A percentile compares a stretch with the other conserved stretches of the same genome.
Evolutionary conservation across 2,329 filamentous ascomycete species (phyloP).

Genomic region (Alternaria panax): DNA sequence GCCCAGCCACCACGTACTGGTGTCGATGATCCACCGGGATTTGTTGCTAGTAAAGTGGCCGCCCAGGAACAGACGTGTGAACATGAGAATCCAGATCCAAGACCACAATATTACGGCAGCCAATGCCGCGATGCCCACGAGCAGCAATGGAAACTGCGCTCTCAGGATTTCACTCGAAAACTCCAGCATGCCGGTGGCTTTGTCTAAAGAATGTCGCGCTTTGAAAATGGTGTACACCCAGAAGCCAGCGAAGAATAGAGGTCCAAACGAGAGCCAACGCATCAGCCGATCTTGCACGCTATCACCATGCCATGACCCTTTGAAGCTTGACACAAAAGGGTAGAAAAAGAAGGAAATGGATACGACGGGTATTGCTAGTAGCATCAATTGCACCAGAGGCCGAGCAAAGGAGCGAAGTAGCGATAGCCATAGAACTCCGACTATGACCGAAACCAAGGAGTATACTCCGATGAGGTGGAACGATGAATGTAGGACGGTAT

Average conservation of each 20-base stretch:
- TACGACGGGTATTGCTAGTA: slow-evolving; percentile 85
- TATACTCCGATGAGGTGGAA: slow-evolving; percentile 91
- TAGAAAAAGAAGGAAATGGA: slow-evolving; percentile 91
- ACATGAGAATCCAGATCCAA: slow-evolving; percentile 97
- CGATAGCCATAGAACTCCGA: slow-evolving; percentile 90
- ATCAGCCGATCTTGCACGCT: slow-evolving; percentile 87
- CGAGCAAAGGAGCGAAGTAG: slow-evolving; percentile 86
- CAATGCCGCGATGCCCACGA: slow-evolving; percentile 82
- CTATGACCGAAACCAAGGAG: slow-evolving; percentile 85
- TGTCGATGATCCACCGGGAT: slow-evolving; percentile 77
- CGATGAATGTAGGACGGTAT: slow-evolving; percentile 84
- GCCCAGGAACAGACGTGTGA: slow-evolving; percentile 92
- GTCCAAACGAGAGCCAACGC: slow-evolving; percentile 84
- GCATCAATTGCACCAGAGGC: slow-evolving; percentile 78
- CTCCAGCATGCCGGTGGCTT: slow-evolving; percentile 87
- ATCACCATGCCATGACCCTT: slow-evolving; percentile 74
- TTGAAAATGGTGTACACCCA: slow-evolving; percentile 87
- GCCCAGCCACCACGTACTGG: slow-evolving; percentile 95
- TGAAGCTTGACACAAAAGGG: slow-evolving; percentile 87
- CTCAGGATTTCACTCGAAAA: slow-evolving; percentile 88
- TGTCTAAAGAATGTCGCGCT: slow-evolving; percentile 79
- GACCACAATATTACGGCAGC: slow-evolving; percentile 83
- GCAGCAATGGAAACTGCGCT: slow-evolving; percentile 81
- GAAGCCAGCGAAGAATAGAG: slow-evolving; percentile 73
- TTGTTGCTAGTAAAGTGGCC: slow-evolving; percentile 71